Conservation (phyloP, 2,329 filamentous ascomycete genomes). For the Fusarium dlaminii region DNA sequence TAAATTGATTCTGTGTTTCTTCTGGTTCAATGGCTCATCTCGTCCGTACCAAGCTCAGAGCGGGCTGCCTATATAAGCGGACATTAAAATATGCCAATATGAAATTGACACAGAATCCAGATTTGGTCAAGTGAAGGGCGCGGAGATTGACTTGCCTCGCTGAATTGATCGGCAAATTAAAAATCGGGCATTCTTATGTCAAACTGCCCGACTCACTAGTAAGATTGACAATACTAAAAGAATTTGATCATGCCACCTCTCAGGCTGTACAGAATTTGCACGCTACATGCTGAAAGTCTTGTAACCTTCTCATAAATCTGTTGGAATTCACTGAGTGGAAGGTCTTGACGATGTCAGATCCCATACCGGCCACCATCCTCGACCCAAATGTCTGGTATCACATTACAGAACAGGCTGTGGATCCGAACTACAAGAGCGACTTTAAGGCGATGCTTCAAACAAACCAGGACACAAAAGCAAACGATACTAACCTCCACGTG, state of each 20-base stretch:
- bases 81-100: not conserved
- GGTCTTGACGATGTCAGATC: not conserved
- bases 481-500: slow-evolving; percentile 37
- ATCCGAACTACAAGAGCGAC: slow-evolving; percentile 35
- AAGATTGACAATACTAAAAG: not conserved
- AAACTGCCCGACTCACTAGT: not conserved
- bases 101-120: not conserved
- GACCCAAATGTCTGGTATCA: slow-evolving; percentile 49
- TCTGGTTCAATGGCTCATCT: not conserved
- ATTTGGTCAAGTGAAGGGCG: not conserved
- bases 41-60: not conserved
- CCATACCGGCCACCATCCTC: slow-evolving; percentile 34
- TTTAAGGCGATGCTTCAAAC: slow-evolving; percentile 35
- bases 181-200: not conserved
- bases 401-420: slow-evolving; percentile 46
- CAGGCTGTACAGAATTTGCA: not conserved
- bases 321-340: too few species aligned
- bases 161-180: too few species aligned
- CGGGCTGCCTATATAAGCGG: not conserved
- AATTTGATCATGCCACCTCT: too few species aligned
- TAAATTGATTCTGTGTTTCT: not conserved
- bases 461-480: not conserved
- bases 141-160: not conserved
- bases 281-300: not conserved
- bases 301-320: accelerated